Conservation (phyloP, 805 yeast species). For the Candida anglica region DNA sequence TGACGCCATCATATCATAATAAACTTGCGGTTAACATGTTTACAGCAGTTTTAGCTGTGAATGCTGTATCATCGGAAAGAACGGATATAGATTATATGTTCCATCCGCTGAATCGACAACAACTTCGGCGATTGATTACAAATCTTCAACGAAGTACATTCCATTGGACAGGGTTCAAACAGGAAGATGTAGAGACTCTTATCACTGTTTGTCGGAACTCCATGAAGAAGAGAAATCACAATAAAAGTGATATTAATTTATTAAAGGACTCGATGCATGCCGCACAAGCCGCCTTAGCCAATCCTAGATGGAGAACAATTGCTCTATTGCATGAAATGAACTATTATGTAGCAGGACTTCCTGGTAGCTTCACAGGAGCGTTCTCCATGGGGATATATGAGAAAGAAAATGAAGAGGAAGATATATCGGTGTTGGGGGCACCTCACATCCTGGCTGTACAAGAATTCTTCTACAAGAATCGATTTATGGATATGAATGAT, state of each 20-base stretch:
- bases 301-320: conserved; percentile 54
- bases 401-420: conserved; percentile 9
- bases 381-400: conserved; percentile 42
- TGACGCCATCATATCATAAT: conserved; percentile 63
- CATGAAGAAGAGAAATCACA: conserved; percentile 30
- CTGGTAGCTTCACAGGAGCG: conserved; percentile 32
- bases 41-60: conserved; percentile 63
- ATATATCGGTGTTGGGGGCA: conserved; percentile 50
- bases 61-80: conserved; percentile 71
- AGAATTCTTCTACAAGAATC: conserved; percentile 48
- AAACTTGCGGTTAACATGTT: conserved; percentile 59
- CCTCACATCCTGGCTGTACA: conserved; percentile 54
- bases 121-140: conserved; percentile 52
- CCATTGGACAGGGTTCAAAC: conserved; percentile 72
- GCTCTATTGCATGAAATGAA: conserved; percentile 65
- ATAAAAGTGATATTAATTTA: conserved; percentile 35
- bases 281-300: conserved; percentile 47
- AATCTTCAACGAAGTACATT: conserved; percentile 66
- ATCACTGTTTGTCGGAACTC: conserved; percentile 45
- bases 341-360: conserved; percentile 46
- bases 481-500: conserved; percentile 36
- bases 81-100: conserved; percentile 69
- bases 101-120: conserved; percentile 52
- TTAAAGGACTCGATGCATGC: conserved; percentile 41
- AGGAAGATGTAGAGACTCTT: conserved; percentile 52